Conservation (phyloP, 1,139 yeast species). For the Nadsonia commutata region DNA sequence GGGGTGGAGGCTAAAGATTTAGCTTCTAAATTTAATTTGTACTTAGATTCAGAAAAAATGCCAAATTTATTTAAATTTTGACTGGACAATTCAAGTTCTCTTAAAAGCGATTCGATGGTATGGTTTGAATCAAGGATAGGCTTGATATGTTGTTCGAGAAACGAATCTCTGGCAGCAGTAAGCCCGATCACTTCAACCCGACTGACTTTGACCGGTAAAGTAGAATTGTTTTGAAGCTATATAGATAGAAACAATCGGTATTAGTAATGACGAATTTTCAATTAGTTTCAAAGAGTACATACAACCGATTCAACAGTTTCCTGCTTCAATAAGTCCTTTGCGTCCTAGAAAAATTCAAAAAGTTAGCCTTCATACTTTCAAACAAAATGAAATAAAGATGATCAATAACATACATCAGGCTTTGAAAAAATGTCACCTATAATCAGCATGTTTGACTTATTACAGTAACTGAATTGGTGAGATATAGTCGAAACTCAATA, state of each 20-base stretch:
- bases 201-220: neutral
- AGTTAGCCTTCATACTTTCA: too few species aligned
- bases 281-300: too few species aligned
- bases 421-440: neutral
- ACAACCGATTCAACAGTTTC: neutral
- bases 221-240: too few species aligned
- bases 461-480: too few species aligned
- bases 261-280: too few species aligned
- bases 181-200: neutral
- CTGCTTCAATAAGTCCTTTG: neutral
- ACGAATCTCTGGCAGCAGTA: neutral
- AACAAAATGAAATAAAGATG: too few species aligned
- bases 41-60: neutral
- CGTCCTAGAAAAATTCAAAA: neutral
- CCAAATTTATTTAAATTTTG: neutral
- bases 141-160: neutral
- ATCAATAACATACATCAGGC: neutral
- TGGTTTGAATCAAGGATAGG: neutral
- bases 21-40: neutral
- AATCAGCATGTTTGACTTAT: neutral
- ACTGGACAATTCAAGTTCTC: neutral
- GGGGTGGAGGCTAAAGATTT: neutral
- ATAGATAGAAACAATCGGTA: too few species aligned
- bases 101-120: neutral
- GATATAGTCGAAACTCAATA: too few species aligned